Evolutionary conservation across 768 basidiomycete species (phyloP), one percentile per base, ranked within the genome.

Genomic region (Collybia mongolica): DNA sequence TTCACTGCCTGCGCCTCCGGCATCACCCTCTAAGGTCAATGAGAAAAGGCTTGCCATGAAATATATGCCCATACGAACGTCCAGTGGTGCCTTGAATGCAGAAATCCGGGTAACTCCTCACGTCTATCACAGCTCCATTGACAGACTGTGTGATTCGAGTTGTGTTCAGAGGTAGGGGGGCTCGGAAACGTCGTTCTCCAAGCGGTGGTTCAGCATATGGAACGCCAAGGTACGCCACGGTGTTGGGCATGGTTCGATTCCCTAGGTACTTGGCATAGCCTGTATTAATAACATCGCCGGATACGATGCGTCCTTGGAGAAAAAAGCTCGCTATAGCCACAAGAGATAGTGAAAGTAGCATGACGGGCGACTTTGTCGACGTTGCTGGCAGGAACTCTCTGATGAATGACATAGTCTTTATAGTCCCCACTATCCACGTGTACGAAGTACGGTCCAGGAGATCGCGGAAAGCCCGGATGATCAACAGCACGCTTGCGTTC

Each of bases 1-100:
- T 64, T 86, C 84, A 38, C 76, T 79, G 9, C 85, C 84, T 11
- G 81, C 81, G 23, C 84, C 83, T 42, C 84, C 83, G 19, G 77
- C 72, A 57, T 82, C 82, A 7, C 77, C 79, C 17, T 40, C 79
- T 83, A 53, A 12, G 37, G 20, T 35, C 14, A 32, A 12, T 32
- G 6, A 32, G 32, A 12, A 32, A 32, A 14, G 9, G 14, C 9
- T 32, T 32, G 9, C 11, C 32, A 3, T n/a, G 11, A 14, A 32
- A 11, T 11, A 32, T 32, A n/a, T 32, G 20, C 18, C 19, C 39
- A 42, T 11, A 62, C 66, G 50, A 47, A 77, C 79, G 60, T 49
- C 77, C 75, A 0, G 69, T 81, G 12, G 72, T 74, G 5, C 81
- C 82, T 63, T 86, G 84, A 32, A 86, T 63, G 54, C 83, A 85